phyloP scores from a whole-genome alignment of 495 filamentous ascomycete genomes.

The Talaromyces nanjingensis region DNA sequence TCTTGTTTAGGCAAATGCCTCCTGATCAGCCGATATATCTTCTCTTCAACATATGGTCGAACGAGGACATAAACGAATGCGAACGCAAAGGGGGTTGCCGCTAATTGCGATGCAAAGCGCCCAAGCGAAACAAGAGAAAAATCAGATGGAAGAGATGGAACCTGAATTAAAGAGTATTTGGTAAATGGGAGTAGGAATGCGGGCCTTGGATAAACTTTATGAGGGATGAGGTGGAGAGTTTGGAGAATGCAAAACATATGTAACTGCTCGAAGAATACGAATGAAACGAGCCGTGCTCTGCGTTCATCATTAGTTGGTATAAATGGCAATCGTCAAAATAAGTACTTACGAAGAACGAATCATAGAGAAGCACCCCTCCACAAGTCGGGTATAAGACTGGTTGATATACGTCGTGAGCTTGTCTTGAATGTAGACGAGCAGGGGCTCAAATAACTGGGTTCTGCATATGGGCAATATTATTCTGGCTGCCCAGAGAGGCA shows the following conservation, averaged over 20 bases:
- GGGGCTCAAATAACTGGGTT: constrained; percentile 32
- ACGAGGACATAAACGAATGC: constrained; percentile 31
- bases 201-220: constrained; percentile 23
- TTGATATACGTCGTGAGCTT: constrained; percentile 18
- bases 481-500: constrained; percentile 36
- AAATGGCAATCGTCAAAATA: neutral
- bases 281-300: constrained; percentile 30
- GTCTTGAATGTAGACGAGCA: constrained; percentile 24
- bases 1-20: constrained; percentile 37
- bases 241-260: constrained; percentile 46
- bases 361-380: constrained; percentile 25
- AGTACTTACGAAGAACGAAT: constrained; percentile 21
- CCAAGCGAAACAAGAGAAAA: constrained; percentile 24
- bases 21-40: constrained; percentile 37
- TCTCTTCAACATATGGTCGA: constrained; percentile 35
- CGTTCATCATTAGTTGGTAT: constrained; percentile 11
- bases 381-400: constrained; percentile 18
- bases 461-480: constrained; percentile 33
- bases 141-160: constrained; percentile 25
- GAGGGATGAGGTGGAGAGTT: constrained; percentile 33
- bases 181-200: constrained; percentile 32
- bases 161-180: constrained; percentile 24
- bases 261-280: constrained; percentile 36
- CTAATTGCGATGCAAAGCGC: constrained; percentile 18
- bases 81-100: constrained; percentile 28